phyloP scores from a whole-genome alignment of 2,329 filamentous ascomycete species.

The Orbilia oligospora region DNA sequence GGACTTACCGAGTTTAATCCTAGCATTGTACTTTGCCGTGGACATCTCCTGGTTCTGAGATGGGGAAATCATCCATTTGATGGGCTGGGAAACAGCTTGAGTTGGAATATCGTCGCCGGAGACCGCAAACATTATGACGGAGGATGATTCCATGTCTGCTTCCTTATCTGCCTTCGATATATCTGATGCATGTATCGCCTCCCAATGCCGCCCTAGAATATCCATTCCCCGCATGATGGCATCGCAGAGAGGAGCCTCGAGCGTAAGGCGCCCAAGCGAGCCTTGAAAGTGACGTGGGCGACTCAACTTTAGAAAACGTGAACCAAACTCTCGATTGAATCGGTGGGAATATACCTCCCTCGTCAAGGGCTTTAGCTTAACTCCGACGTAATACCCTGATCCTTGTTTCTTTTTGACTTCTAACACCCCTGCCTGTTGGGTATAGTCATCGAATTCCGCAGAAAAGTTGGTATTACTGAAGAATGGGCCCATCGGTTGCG shows the following conservation, averaged over 20 bases:
- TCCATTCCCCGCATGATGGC: neutral
- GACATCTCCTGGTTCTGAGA: neutral
- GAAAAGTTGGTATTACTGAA: neutral
- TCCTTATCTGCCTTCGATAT: neutral
- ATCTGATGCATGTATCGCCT: neutral
- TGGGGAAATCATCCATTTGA: neutral
- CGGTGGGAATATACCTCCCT: neutral
- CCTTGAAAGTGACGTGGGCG: neutral
- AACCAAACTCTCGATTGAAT: neutral
- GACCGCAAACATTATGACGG: conserved; percentile 6
- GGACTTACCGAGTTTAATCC: neutral
- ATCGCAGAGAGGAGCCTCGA: neutral
- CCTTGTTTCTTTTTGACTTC: neutral
- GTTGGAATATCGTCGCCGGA: neutral
- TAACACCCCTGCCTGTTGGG: neutral
- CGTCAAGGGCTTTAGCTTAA: neutral
- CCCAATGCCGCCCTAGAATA: neutral
- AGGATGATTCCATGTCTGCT: neutral
- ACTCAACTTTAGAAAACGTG: neutral
- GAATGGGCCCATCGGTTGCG: neutral
- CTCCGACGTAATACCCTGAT: neutral
- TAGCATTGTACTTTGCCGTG: neutral
- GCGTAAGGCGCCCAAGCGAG: too few relatives aligned
- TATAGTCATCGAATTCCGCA: neutral
- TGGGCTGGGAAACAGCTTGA: neutral